Percentiles rank a stretch among this genome's conserved stretches.
Conservation (phyloP, 2,329 filamentous ascomycete species). For the Beauveria australis region DNA sequence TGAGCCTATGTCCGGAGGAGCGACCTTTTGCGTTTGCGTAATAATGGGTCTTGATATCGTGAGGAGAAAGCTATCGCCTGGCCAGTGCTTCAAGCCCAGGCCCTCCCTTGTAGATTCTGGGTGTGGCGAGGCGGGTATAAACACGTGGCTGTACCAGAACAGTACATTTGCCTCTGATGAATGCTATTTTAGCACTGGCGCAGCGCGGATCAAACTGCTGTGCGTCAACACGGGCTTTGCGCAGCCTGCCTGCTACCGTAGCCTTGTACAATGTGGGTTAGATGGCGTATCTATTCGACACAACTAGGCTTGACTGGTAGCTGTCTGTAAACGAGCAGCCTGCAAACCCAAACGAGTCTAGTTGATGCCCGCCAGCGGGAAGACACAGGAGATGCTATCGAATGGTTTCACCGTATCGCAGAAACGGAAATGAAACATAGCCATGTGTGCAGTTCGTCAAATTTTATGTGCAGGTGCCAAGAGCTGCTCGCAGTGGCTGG, state of each 20-base stretch:
- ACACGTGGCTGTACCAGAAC: background rate
- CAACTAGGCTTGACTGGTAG: background rate
- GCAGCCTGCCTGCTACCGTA: background rate
- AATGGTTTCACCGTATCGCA: background rate
- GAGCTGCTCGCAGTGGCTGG: background rate
- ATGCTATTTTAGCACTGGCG: background rate
- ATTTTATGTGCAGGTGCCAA: background rate
- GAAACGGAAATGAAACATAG: background rate
- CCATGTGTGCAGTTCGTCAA: background rate
- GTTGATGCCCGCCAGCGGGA: background rate
- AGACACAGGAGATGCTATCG: background rate
- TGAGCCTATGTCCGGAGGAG: background rate
- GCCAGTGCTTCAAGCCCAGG: background rate
- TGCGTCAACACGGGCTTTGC: background rate
- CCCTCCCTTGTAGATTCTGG: background rate
- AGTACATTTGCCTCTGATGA: background rate
- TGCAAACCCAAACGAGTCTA: background rate
- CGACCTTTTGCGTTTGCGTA: background rate
- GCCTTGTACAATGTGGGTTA: background rate
- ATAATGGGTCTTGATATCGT: background rate
- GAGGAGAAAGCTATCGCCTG: constrained; percentile 4
- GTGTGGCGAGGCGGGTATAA: background rate
- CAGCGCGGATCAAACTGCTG: background rate
- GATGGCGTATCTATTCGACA: background rate
- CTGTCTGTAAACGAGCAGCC: background rate